Evolutionary conservation across 306 rosid species (phyloP), one percentile per base, ranked within the genome.

Genomic region (Vicia faba): DNA sequence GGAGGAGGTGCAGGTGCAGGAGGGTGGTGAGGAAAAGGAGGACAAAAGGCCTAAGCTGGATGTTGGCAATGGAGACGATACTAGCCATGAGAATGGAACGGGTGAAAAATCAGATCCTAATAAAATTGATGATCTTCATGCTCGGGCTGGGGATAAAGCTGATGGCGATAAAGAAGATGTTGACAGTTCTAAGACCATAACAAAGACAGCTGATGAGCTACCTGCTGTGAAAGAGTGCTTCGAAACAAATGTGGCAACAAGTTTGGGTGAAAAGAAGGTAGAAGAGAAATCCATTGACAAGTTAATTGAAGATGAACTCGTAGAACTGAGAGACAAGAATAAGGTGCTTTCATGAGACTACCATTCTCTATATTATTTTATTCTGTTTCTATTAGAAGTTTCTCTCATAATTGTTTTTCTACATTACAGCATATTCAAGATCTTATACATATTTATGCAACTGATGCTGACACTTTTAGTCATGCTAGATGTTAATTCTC

Each of bases 251-350:
- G 84, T 56, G 66, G 68, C 78, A 2, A 31, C 83, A 43, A 10
- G 40, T 61, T 63, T 57, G 25, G 75, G 76, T 8, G 78, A 70
- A n/a, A 79, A 70, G 11, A 79, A 85, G 65, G 81, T 71, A 75
- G 86, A 81, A 51, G 75, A 82, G 53, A 86, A 84, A 80, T 89
- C 98, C 36, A 72, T 92, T 62, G 96, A 89, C 81, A 84, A 53
- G 74, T 79, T 92, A 60, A 87, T 92, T 84, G 98, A 92, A 56
- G 96, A 74, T 6, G 96, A 92, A 78, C 80, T 92, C 3, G 70
- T 60, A 73, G 93, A 86, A 72, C 68, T 92, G 66, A 89, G 84
- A 66, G 91, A 92, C 80, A 89, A 87, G 81, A 86, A 40, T 66
- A 92, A 89, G 98, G 98, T 89, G 68, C 58, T 72, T 74, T 45